Conservation (phyloP, 805 yeast species). For the Teunomyces lycoperdinae region DNA sequence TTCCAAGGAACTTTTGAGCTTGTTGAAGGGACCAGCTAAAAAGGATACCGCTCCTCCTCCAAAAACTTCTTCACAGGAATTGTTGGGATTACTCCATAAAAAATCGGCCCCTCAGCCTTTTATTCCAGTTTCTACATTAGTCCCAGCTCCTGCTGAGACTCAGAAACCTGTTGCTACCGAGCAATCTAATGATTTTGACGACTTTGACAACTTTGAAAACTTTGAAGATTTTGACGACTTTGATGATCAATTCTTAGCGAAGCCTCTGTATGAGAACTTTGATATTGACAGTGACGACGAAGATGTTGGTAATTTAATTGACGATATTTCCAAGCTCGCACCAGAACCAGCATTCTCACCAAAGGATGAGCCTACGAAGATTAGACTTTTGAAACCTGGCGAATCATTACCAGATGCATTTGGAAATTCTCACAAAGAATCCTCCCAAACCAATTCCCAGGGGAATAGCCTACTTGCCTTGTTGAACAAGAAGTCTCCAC, state of each 20-base stretch:
- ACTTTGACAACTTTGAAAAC: conserved; percentile 31
- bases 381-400: conserved; percentile 29
- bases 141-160: not conserved
- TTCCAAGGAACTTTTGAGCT: conserved; percentile 4
- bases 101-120: not conserved
- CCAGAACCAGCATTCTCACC: not conserved
- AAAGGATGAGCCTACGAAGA: conserved; percentile 11
- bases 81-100: conserved; percentile 12
- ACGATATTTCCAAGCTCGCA: conserved; percentile 4
- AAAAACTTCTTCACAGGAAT: conserved; percentile 8
- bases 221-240: conserved; percentile 34
- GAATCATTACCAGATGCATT: conserved; percentile 17
- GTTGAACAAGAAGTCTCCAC: conserved; percentile 13
- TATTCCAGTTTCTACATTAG: not conserved
- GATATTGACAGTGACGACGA: conserved; percentile 40
- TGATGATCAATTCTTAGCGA: conserved; percentile 14
- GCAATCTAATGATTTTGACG: conserved; percentile 16
- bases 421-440: not conserved
- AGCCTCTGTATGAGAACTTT: conserved; percentile 17
- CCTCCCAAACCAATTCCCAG: conserved; percentile 9
- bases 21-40: conserved; percentile 6
- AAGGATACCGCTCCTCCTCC: not conserved
- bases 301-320: conserved; percentile 15
- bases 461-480: conserved; percentile 22
- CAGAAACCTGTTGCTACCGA: conserved; percentile 10